Evolutionary conservation across 306 rosid genomes (phyloP).

Genomic region (Vicia villosa): DNA sequence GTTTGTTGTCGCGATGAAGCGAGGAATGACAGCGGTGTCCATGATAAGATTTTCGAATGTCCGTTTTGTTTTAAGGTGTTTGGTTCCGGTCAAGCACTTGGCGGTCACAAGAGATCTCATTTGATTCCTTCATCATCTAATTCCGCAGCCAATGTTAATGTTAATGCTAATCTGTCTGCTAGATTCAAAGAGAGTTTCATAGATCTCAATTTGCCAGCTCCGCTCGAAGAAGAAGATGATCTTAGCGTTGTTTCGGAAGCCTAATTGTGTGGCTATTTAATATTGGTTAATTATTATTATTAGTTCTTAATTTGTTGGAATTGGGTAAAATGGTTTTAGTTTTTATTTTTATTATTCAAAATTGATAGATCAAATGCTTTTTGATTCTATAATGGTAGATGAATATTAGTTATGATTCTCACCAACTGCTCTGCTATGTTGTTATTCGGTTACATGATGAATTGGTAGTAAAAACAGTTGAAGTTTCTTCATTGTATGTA

Average conservation of each 20-base stretch:
- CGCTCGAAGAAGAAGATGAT: slow-evolving; percentile 68
- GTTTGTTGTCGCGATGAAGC: slow-evolving; percentile 42
- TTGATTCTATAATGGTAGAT: slow-evolving; percentile 40
- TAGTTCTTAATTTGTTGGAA: background rate
- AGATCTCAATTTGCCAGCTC: slow-evolving; percentile 95
- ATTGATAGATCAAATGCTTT: slow-evolving; percentile 45
- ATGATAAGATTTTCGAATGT: slow-evolving; percentile 62
- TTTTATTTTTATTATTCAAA: background rate
- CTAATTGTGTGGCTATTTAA: slow-evolving; percentile 1
- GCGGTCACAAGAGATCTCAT: slow-evolving; percentile 95
- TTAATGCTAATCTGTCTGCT: background rate
- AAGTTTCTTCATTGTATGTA: slow-evolving; percentile 18
- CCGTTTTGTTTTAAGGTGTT: slow-evolving; percentile 78
- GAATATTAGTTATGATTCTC: slow-evolving; percentile 29
- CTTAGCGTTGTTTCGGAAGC: slow-evolving; percentile 76
- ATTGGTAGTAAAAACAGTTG: slow-evolving; percentile 27
- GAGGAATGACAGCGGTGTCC: background rate
- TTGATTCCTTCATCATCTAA: slow-evolving; percentile 41
- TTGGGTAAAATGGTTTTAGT: slow-evolving; percentile 30
- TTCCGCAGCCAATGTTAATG: background rate
- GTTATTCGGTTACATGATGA: slow-evolving; percentile 2
- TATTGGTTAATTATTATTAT: background rate
- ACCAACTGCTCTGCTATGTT: slow-evolving; percentile 32
- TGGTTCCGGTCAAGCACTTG: slow-evolving; percentile 95
- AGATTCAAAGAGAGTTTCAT: slow-evolving; percentile 47